phyloP scores from a whole-genome alignment of 2,329 filamentous ascomycete species.

The Ophiocordyceps sinensis region DNA sequence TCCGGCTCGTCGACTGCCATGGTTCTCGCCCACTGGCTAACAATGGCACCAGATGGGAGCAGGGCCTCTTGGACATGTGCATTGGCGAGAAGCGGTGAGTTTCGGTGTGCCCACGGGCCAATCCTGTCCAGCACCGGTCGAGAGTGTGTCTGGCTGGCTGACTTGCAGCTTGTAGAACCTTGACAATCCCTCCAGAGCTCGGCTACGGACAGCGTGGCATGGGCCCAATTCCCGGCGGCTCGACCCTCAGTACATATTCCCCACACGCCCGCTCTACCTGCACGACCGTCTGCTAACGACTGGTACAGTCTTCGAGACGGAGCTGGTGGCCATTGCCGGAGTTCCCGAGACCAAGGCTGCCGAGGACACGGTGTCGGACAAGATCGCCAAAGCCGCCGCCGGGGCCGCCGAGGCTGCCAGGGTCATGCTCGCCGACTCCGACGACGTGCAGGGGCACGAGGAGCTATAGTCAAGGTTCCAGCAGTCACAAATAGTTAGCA shows the following conservation, averaged over 20 bases:
- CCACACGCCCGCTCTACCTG: background rate
- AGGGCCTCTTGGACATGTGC: conserved; percentile 86
- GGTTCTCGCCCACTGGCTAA: background rate
- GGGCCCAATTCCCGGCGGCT: conserved; percentile 71
- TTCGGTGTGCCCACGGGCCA: background rate
- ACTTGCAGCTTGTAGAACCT: conserved; percentile 32
- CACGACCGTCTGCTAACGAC: conserved; percentile 4
- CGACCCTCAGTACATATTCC: conserved; percentile 51
- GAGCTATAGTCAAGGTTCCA: conserved; percentile 34
- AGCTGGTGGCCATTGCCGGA: conserved; percentile 71
- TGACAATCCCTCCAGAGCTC: conserved; percentile 78
- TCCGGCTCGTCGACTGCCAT: background rate
- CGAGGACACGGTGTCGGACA: conserved; percentile 10
- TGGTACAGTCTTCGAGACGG: conserved; percentile 69
- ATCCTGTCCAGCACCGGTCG: background rate
- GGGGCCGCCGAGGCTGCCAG: conserved; percentile 23
- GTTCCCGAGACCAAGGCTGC: conserved; percentile 27
- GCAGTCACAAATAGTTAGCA: background rate
- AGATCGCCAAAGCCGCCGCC: conserved; percentile 7
- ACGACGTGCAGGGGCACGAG: conserved; percentile 42
- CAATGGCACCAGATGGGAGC: conserved; percentile 53
- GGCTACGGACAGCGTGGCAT: conserved; percentile 66
- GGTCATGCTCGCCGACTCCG: conserved; percentile 37
- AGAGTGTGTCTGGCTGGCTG: background rate
- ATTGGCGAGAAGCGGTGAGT: conserved; percentile 70